Conservation (phyloP, 1,284 basidiomycete species). For the Rhodotorula sp. region DNA sequence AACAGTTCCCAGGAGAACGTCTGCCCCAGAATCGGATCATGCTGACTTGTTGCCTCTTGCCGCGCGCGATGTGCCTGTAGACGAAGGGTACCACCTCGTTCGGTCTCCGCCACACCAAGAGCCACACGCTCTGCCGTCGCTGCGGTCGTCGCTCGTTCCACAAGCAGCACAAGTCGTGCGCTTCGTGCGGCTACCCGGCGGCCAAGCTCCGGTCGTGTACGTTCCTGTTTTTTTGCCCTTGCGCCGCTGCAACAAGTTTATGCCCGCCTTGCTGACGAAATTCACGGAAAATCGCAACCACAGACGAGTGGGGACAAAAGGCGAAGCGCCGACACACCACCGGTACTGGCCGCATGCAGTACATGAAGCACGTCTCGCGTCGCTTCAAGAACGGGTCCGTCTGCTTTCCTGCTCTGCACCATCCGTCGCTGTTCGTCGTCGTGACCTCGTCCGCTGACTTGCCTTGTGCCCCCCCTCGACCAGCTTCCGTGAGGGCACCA, state of each 20-base stretch:
- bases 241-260: too few relatives aligned
- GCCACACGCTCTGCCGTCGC: conserved; percentile 84
- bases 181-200: conserved; percentile 92
- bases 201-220: conserved; percentile 87
- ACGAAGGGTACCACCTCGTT: conserved; percentile 42
- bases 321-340: conserved; percentile 92
- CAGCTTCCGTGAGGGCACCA: conserved; percentile 70
- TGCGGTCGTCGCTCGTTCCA: conserved; percentile 92
- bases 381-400: conserved; percentile 92
- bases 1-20: too few relatives aligned
- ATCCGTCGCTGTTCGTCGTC: background rate
- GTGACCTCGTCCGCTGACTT: conserved; percentile 1
- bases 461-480: too few relatives aligned
- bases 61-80: conserved; percentile 5
- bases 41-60: conserved; percentile 1
- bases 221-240: background rate
- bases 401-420: background rate
- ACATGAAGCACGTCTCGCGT: conserved; percentile 86
- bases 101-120: conserved; percentile 98
- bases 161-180: conserved; percentile 95
- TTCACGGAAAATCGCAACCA: background rate
- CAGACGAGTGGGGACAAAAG: conserved; percentile 91
- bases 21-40: too few relatives aligned
- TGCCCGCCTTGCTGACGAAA: background rate
- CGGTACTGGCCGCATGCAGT: conserved; percentile 92